A percentile compares a stretch with the other conserved stretches of the same genome.
These are phyloP conservation scores for Collybia nuda DNA, from an alignment of 768 basidiomycete genomes.

Conservation along the genomic window DNA sequence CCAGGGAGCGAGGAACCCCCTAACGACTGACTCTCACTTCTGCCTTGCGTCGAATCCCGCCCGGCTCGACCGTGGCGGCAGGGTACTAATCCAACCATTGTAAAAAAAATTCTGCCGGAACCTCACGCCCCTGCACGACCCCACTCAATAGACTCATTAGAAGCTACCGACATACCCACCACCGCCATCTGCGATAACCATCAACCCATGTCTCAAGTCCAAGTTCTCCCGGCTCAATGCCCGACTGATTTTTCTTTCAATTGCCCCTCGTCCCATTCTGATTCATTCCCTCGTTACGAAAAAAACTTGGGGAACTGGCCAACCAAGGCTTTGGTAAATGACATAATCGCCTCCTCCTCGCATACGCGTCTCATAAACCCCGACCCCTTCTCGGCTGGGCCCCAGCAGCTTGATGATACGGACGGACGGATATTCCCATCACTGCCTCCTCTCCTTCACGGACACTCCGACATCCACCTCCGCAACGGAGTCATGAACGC, in stretches of 20 bases:
- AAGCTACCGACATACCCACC: constrained; percentile 17
- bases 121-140: constrained; percentile 9
- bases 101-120: constrained; percentile 9
- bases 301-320: constrained; percentile 68
- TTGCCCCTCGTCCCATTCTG: constrained; percentile 14
- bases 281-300: constrained; percentile 20
- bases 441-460: constrained; percentile 65
- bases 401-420: constrained; percentile 22
- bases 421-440: constrained; percentile 54
- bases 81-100: constrained; percentile 9
- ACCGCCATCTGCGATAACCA: constrained; percentile 18
- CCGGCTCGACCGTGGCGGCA: constrained; percentile 72
- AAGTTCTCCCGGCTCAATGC: constrained; percentile 40
- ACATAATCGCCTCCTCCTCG: constrained; percentile 50
- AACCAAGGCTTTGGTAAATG: constrained; percentile 24
- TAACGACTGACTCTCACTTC: constrained; percentile 53
- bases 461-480: constrained; percentile 74
- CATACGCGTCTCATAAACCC: constrained; percentile 64
- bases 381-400: constrained; percentile 16
- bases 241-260: constrained; percentile 30
- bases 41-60: constrained; percentile 61
- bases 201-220: constrained; percentile 63
- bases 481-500: constrained; percentile 76
- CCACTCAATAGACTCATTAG: constrained; percentile 22
- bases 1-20: constrained; percentile 68